These are phyloP conservation scores for Podaxis pistillaris DNA, from an alignment of 768 basidiomycete species.

Conservation along the genomic window DNA sequence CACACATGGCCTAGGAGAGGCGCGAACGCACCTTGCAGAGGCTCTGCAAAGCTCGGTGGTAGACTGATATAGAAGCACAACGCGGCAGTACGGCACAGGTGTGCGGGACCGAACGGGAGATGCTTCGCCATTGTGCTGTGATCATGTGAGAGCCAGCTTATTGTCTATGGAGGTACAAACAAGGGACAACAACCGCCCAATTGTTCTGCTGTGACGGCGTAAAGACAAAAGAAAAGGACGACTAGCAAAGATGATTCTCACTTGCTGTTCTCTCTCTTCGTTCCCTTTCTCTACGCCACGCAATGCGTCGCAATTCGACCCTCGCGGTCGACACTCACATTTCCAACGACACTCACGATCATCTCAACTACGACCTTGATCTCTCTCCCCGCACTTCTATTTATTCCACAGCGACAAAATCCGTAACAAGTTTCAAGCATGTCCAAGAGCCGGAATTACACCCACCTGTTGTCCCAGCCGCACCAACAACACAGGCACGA, in stretches of 20 bases:
- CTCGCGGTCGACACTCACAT: constrained; percentile 22
- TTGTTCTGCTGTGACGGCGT: constrained; percentile 15
- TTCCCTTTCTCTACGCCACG: constrained; percentile 12
- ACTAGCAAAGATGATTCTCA: neutral
- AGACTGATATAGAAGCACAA: neutral
- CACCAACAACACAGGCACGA: constrained; percentile 14
- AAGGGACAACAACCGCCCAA: constrained; percentile 15
- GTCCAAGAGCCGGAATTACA: neutral
- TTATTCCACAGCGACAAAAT: constrained; percentile 15
- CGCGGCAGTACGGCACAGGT: neutral
- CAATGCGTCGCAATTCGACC: constrained; percentile 23
- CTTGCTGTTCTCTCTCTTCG: constrained; percentile 8
- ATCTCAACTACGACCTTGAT: constrained; percentile 23
- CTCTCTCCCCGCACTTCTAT: constrained; percentile 25
- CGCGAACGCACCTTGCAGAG: neutral
- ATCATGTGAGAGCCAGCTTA: constrained; percentile 2
- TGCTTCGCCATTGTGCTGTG: neutral
- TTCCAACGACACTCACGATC: constrained; percentile 16
- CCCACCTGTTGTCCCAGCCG: constrained; percentile 4
- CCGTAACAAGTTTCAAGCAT: constrained; percentile 5
- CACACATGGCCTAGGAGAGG: neutral
- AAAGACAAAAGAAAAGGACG: constrained; percentile 16
- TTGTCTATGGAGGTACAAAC: constrained; percentile 14
- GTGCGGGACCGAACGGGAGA: neutral
- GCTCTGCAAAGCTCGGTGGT: neutral